These are phyloP conservation scores for Huntiella omanensis DNA, from an alignment of 2,329 filamentous ascomycete species.

Conservation along the genomic window DNA sequence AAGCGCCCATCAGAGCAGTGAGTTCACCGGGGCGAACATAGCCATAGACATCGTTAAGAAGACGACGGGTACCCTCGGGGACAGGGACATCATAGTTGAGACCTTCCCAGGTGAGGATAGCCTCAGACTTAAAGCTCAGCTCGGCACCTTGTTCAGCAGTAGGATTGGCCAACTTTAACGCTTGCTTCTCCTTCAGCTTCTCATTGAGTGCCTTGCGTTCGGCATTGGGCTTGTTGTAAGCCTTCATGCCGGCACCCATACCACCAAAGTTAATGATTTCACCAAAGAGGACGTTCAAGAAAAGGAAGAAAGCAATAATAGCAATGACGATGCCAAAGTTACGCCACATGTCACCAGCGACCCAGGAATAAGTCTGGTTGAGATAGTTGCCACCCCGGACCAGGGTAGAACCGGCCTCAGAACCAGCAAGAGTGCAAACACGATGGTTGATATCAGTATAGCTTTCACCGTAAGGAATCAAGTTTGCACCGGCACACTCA, in stretches of 20 bases:
- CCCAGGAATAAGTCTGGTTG: conserved; percentile 46
- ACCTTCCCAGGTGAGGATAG: conserved; percentile 70
- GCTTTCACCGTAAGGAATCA: conserved; percentile 51
- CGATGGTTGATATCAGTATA: conserved; percentile 58
- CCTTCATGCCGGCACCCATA: conserved; percentile 63
- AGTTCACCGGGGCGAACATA: conserved; percentile 61
- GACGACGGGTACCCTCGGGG: conserved; percentile 33
- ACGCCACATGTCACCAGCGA: conserved; percentile 51
- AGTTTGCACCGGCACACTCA: conserved; percentile 45
- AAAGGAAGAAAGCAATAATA: conserved; percentile 57
- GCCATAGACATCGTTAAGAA: conserved; percentile 39
- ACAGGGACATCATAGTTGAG: conserved; percentile 59
- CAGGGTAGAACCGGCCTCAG: conserved; percentile 39
- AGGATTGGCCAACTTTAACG: conserved; percentile 29
- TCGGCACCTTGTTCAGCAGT: conserved; percentile 24
- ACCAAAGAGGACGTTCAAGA: conserved; percentile 57
- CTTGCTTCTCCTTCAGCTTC: conserved; percentile 38
- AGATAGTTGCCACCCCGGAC: conserved; percentile 56
- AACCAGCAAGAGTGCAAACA: conserved; percentile 64
- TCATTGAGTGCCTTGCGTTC: conserved; percentile 49
- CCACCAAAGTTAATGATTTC: conserved; percentile 56
- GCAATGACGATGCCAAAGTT: conserved; percentile 67
- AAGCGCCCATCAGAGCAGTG: conserved; percentile 66
- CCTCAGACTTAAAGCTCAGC: conserved; percentile 39
- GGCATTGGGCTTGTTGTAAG: conserved; percentile 54